phyloP scores from a whole-genome alignment of 139 green algal species.

The Chlorella sorokiniana region DNA sequence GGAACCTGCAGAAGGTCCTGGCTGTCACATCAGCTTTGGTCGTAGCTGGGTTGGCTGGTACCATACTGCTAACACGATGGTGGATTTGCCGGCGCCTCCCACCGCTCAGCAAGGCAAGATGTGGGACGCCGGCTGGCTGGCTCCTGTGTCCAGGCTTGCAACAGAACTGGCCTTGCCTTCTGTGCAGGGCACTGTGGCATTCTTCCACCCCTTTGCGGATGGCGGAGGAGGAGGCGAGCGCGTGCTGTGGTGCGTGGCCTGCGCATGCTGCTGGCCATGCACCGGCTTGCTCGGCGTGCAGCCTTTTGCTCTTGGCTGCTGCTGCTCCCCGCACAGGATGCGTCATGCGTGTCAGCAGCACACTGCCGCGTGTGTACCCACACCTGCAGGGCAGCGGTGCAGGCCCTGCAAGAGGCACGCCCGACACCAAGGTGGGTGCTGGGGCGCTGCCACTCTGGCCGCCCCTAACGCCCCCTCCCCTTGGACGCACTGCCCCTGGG shows the following conservation, averaged over 20 bases:
- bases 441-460: neutral
- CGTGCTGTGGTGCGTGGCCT: constrained; percentile 85
- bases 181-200: constrained; percentile 78
- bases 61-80: neutral
- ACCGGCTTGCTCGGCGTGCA: neutral
- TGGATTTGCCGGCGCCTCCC: constrained; percentile 20
- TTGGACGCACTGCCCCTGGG: neutral
- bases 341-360: too few species aligned
- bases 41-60: neutral
- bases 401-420: constrained; percentile 39
- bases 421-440: constrained; percentile 44
- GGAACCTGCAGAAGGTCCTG: neutral
- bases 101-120: neutral
- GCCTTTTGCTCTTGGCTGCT: neutral
- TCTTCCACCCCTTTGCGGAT: constrained; percentile 94
- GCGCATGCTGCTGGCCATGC: too few species aligned
- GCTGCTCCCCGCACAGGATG: neutral
- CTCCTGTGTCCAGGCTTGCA: neutral
- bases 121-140: too few species aligned
- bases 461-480: neutral
- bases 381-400: constrained; percentile 64
- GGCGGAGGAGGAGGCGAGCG: constrained; percentile 93
- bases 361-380: too few species aligned
- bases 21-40: neutral
- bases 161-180: neutral